Evolutionary conservation across 345 rosid genomes (phyloP).

Genomic region (Linum tenue): DNA sequence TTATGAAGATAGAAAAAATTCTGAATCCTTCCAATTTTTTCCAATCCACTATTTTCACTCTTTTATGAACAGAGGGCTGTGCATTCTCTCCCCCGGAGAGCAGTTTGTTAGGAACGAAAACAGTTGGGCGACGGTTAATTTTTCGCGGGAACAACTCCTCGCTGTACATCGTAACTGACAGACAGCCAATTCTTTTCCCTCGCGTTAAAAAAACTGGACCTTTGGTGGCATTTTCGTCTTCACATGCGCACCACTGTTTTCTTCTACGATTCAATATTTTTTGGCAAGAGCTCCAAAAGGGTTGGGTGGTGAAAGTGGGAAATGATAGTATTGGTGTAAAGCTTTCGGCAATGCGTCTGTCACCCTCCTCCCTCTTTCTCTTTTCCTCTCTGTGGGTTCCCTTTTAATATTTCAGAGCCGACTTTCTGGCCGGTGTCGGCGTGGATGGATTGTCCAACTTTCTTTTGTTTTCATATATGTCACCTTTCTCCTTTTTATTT

Average conservation of each 20-base stretch:
- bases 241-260: constrained; percentile 9
- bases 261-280: not conserved
- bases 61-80: too few species aligned
- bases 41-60: too few species aligned
- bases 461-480: not conserved
- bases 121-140: too few species aligned
- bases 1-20: too few species aligned
- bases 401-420: constrained; percentile 20
- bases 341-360: not conserved
- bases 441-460: constrained; percentile 10
- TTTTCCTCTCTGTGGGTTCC: not conserved
- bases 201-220: not conserved
- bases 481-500: not conserved
- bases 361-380: not conserved
- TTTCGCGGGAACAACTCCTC: too few species aligned
- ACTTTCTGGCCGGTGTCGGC: constrained; percentile 39
- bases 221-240: not conserved
- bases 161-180: too few species aligned
- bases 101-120: too few species aligned
- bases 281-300: not conserved
- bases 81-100: too few species aligned
- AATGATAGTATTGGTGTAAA: too few species aligned
- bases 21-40: too few species aligned
- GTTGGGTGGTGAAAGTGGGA: not conserved
- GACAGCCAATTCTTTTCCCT: not conserved